Evolutionary conservation across 73 alveolate species (phyloP).

Genomic region (Paramecium sexaurelia): DNA sequence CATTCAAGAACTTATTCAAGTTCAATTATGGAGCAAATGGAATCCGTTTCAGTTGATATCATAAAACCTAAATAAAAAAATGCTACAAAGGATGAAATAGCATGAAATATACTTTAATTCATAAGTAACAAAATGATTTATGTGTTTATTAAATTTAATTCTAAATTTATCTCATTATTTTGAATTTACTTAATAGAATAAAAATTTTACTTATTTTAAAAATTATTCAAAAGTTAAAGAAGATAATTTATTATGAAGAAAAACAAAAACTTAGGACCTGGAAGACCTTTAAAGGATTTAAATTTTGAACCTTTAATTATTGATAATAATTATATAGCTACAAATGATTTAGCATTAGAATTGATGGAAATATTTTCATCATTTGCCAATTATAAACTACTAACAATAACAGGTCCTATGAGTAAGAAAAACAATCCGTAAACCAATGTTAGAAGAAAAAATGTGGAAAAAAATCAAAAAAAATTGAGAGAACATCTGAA

Average conservation of each 20-base stretch:
- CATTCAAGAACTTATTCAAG: slow-evolving; percentile 28
- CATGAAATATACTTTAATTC: background rate
- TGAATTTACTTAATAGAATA: background rate
- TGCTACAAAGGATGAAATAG: background rate
- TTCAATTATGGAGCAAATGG: background rate
- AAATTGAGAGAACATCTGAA: background rate
- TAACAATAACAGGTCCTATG: background rate
- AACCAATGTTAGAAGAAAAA: background rate
- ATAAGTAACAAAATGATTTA: background rate
- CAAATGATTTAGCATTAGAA: background rate
- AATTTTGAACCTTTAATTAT: background rate
- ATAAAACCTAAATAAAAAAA: background rate
- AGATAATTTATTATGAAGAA: background rate
- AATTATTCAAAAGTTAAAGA: background rate
- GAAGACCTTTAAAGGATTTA: background rate
- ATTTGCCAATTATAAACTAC: background rate
- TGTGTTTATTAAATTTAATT: background rate
- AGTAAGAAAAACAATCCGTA: background rate
- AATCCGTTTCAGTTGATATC: background rate
- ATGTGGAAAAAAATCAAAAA: background rate
- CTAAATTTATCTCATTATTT: background rate
- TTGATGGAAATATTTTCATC: background rate
- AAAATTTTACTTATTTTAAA: background rate
- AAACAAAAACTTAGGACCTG: background rate
- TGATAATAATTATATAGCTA: background rate